Evolutionary conservation across 345 rosid genomes (phyloP).

Genomic region (Stellera chamaejasme): DNA sequence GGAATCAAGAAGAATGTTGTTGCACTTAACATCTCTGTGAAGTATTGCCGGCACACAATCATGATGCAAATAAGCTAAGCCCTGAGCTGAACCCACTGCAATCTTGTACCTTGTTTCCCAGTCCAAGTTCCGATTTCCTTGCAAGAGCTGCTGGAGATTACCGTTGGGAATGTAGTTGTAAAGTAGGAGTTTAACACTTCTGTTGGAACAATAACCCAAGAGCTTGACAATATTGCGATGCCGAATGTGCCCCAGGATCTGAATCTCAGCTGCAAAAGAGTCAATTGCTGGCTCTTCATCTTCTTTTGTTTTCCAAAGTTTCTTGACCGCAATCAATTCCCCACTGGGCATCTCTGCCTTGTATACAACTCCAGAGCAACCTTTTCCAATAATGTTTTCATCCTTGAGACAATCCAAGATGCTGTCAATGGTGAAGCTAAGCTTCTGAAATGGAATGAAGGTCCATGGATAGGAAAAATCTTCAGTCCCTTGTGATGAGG

Average conservation of each 20-base stretch:
- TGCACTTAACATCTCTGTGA: conserved; percentile 89
- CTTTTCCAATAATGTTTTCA: conserved; percentile 90
- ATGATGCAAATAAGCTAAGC: conserved; percentile 87
- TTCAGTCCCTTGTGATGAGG: conserved; percentile 41
- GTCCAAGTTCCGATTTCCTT: conserved; percentile 57
- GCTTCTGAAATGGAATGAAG: conserved; percentile 88
- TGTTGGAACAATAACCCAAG: conserved; percentile 83
- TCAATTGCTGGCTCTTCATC: conserved; percentile 50
- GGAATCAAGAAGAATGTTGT: conserved; percentile 82
- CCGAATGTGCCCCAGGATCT: conserved; percentile 83
- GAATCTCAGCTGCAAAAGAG: conserved; percentile 88
- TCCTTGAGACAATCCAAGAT: conserved; percentile 65
- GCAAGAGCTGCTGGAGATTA: conserved; percentile 70
- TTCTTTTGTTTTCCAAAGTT: conserved; percentile 71
- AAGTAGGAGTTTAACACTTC: conserved; percentile 71
- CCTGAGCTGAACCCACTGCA: conserved; percentile 87
- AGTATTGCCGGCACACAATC: conserved; percentile 87
- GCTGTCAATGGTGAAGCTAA: conserved; percentile 60
- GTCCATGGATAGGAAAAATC: conserved; percentile 97
- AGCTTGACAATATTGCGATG: conserved; percentile 87
- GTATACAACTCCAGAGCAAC: conserved; percentile 88
- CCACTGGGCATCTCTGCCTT: conserved; percentile 82
- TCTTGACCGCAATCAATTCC: conserved; percentile 74
- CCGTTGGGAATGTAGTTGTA: conserved; percentile 84
- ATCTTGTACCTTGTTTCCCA: conserved; percentile 94